A percentile compares a stretch with the other conserved stretches of the same genome.
Conservation (phyloP, 2,329 filamentous ascomycete species). For the Arachnopeziza araneosa region DNA sequence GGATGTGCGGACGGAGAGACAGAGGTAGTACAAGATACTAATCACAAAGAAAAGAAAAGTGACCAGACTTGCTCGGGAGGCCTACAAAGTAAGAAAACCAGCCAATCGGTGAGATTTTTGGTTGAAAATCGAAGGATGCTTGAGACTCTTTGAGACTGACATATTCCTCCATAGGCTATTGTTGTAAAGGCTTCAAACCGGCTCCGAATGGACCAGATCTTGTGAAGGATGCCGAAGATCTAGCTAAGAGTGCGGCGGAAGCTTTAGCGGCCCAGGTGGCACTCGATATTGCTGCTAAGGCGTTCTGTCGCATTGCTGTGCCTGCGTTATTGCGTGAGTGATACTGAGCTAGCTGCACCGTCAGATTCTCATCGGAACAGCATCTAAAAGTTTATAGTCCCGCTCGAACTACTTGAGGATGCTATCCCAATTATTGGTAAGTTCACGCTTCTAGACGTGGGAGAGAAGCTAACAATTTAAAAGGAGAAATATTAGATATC, state of each 20-base stretch:
- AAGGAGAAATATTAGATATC: constrained; percentile 9
- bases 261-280: constrained; percentile 27
- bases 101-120: no score
- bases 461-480: neutral
- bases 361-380: no score
- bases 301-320: constrained; percentile 32
- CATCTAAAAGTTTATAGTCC: no score
- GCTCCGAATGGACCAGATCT: constrained; percentile 4
- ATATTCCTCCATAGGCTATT: constrained; percentile 14
- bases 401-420: constrained; percentile 21
- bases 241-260: constrained; percentile 24
- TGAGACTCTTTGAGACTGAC: no score
- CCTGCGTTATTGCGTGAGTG: constrained; percentile 28
- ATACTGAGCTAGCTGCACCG: no score
- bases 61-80: constrained; percentile 31
- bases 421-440: constrained; percentile 22
- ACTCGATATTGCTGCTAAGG: constrained; percentile 32
- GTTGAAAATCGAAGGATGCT: no score
- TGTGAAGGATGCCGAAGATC: constrained; percentile 18
- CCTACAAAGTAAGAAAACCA: constrained; percentile 14
- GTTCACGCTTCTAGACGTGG: neutral
- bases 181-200: constrained; percentile 30
- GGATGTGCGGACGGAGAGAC: constrained; percentile 30
- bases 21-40: constrained; percentile 28
- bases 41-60: constrained; percentile 25